These are phyloP conservation scores for Solanum gandarillasii DNA, from an alignment of 257 asterid species.

Conservation along the genomic window DNA sequence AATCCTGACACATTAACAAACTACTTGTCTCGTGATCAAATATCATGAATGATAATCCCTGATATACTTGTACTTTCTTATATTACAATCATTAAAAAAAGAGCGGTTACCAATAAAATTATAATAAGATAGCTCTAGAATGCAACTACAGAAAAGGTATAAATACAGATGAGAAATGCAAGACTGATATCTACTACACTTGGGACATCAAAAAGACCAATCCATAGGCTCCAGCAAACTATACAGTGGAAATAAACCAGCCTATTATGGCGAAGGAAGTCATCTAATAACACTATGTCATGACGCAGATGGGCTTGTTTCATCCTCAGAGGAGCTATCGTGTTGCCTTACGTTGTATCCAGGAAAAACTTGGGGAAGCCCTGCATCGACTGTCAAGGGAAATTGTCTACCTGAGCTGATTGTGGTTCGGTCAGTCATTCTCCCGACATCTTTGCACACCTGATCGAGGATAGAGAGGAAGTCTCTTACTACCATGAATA, in stretches of 20 bases:
- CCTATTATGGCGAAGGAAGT: not conserved
- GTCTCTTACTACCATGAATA: slow-evolving; percentile 68
- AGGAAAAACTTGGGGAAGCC: slow-evolving; percentile 6
- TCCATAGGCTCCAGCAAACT: not conserved
- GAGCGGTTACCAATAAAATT: not conserved
- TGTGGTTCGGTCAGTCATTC: slow-evolving; percentile 45
- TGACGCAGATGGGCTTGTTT: not conserved
- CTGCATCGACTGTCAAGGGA: slow-evolving; percentile 10
- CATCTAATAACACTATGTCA: not conserved
- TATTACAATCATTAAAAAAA: not conserved
- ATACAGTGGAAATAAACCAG: not conserved
- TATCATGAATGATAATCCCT: not conserved
- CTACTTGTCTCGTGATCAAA: not conserved
- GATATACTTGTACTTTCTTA: not conserved
- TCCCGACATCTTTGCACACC: slow-evolving; percentile 61
- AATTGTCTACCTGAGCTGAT: not conserved
- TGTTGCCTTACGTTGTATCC: not conserved
- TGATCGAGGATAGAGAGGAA: slow-evolving; percentile 53
- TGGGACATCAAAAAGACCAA: not conserved
- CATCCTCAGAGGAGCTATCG: not conserved
- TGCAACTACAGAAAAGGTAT: not conserved
- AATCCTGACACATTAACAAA: not conserved
- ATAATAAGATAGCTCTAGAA: not conserved
- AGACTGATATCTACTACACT: not conserved
- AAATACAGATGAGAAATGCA: not conserved